Conservation (phyloP, 768 basidiomycete species). For the Pulveroboletus sp. region DNA sequence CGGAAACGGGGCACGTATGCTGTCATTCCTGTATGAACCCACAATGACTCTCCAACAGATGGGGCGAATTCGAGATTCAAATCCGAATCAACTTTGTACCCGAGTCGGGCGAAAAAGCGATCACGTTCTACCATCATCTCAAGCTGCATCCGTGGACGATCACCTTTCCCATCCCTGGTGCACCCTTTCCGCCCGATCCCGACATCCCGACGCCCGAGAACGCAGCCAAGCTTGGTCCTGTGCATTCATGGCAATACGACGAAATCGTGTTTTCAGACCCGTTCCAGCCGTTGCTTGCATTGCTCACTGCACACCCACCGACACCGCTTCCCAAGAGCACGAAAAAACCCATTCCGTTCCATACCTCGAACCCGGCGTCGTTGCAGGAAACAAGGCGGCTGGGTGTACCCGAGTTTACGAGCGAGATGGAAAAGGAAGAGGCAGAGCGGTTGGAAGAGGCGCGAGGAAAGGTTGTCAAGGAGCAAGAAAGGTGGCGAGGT, state of each 20-base stretch:
- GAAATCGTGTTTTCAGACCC: conserved; percentile 97
- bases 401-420: conserved; percentile 80
- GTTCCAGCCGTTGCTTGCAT: conserved; percentile 78
- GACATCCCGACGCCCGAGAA: conserved; percentile 67
- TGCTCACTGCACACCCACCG: conserved; percentile 79
- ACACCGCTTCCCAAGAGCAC: conserved; percentile 66
- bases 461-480: conserved; percentile 61
- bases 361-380: conserved; percentile 55
- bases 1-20: conserved; percentile 78
- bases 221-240: conserved; percentile 68
- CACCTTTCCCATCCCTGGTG: conserved; percentile 23
- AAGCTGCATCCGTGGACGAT: conserved; percentile 90
- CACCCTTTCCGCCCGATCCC: conserved; percentile 42
- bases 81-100: conserved; percentile 87
- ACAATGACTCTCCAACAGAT: conserved; percentile 41
- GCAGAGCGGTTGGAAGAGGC: conserved; percentile 76
- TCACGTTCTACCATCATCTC: conserved; percentile 87
- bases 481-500: conserved; percentile 72
- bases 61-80: conserved; percentile 98
- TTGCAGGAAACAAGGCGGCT: conserved; percentile 62
- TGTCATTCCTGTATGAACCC: background rate
- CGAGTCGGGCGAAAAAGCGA: conserved; percentile 89
- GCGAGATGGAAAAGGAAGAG: conserved; percentile 86
- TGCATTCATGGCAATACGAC: conserved; percentile 99
- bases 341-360: conserved; percentile 69